These are phyloP conservation scores for Pseudozyma thailandica DNA, from an alignment of 1,284 basidiomycete species.

Conservation along the genomic window DNA sequence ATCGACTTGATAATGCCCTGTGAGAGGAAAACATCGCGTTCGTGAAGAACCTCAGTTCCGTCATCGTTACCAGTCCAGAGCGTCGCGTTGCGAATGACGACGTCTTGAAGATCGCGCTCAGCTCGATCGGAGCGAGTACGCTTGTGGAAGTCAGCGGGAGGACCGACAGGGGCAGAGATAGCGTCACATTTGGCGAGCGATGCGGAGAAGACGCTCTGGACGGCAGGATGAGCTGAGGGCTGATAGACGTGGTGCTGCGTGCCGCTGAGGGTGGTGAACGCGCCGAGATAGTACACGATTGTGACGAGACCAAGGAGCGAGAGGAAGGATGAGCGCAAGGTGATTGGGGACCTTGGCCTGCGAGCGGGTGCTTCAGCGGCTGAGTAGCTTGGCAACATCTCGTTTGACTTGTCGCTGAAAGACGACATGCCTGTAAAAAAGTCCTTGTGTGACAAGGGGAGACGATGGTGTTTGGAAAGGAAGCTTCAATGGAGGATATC, in stretches of 20 bases:
- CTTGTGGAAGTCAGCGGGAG: conserved; percentile 72
- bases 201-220: conserved; percentile 25
- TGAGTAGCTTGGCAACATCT: conserved; percentile 28
- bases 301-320: conserved; percentile 23
- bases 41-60: conserved; percentile 75
- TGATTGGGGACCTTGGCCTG: conserved; percentile 12
- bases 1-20: conserved; percentile 70
- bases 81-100: conserved; percentile 80
- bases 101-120: conserved; percentile 73
- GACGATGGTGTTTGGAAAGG: conserved; percentile 2
- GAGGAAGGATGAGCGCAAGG: conserved; percentile 22
- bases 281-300: conserved; percentile 31
- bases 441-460: not conserved
- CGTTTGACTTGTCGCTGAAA: conserved; percentile 13
- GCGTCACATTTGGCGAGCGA: conserved; percentile 45
- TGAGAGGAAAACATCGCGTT: conserved; percentile 69
- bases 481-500: not conserved
- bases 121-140: conserved; percentile 78
- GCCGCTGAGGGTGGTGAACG: conserved; percentile 16
- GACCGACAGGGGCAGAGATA: conserved; percentile 62
- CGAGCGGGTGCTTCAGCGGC: conserved; percentile 6
- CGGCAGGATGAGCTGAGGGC: conserved; percentile 35
- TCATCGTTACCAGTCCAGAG: conserved; percentile 81
- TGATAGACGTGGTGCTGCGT: conserved; percentile 35
- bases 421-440: conserved; percentile 14